Evolutionary conservation across 345 rosid genomes (phyloP).

Genomic region (Brassica nigra): DNA sequence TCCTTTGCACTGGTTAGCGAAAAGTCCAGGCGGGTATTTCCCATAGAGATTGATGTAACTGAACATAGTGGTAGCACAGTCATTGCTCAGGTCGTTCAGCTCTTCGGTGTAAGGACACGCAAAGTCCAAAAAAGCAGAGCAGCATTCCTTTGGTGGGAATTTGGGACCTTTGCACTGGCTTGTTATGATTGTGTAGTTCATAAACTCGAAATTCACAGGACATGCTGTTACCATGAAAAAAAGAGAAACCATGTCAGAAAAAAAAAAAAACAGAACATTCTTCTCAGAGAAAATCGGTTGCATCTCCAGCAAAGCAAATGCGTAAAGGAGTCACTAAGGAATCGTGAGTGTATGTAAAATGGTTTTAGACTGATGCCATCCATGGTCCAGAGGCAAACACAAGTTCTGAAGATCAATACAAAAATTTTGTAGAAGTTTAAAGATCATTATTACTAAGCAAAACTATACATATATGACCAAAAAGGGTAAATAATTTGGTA

Average conservation of each 20-base stretch:
- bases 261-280: neutral
- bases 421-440: constrained; percentile 5
- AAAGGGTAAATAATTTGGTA: too few relatives aligned
- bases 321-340: neutral
- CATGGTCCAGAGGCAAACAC: neutral
- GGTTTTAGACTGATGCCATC: neutral
- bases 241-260: constrained; percentile 15
- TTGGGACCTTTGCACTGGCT: constrained; percentile 60
- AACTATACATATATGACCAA: neutral
- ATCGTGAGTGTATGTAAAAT: neutral
- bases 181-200: constrained; percentile 56
- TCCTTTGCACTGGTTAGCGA: constrained; percentile 56
- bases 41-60: constrained; percentile 66
- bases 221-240: constrained; percentile 47
- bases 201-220: constrained; percentile 62
- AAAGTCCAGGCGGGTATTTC: constrained; percentile 68
- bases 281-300: neutral
- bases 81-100: constrained; percentile 52
- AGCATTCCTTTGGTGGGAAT: constrained; percentile 51
- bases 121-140: constrained; percentile 58
- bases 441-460: neutral
- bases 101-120: constrained; percentile 59
- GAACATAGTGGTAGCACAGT: constrained; percentile 64
- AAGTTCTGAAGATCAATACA: neutral
- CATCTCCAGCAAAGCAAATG: neutral